Evolutionary conservation across 768 basidiomycete species (phyloP), one percentile per base, ranked within the genome.

Genomic region (Lactifluus pinguis): DNA sequence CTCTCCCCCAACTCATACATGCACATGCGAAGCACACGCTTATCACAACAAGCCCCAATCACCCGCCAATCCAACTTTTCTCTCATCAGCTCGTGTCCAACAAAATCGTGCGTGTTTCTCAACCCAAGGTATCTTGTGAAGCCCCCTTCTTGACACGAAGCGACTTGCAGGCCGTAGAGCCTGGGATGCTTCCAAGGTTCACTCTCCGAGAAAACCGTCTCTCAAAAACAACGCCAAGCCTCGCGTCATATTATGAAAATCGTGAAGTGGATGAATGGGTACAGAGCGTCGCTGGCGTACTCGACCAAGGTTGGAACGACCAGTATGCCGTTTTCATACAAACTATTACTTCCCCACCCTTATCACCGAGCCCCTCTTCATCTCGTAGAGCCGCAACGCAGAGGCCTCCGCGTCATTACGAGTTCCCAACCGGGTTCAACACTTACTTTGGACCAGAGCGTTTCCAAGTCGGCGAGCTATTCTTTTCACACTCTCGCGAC

Each of bases 361-460:
- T 36, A 36, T 36, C 38, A 7, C 9, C 13, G 6, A 38, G 11
- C 44, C 17, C 9, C 19, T 21, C 25, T 47, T 47, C 15, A 25
- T 29, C 57, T 34, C 58, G n/a, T 68, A 91, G 89, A 65, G 76
- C 74, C 52, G 87, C 84, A 48, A 75, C 78, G 13, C 72, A 78
- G 56, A 80, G 83, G 44, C 80, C 81, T 6, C 71, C 77, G 44
- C 80, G 80, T 64, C 86, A 82, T 65, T 98, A 95, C 75, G 97
- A 99, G 75, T 98, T 99, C 76, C 92, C 97, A 0, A 92, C 91
- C 38, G 97, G 97, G 1, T 98, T 84, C 75, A 92, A 86, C 69
- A 78, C 83, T 10, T 85, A 84, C 68, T 97, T 94, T 73, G 89
- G 87, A 0, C 68, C 80, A 9, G 91, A 98, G 69, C 83, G 95